Evolutionary conservation across 306 rosid genomes (phyloP).

Genomic region (Macrotyloma uniflorum): DNA sequence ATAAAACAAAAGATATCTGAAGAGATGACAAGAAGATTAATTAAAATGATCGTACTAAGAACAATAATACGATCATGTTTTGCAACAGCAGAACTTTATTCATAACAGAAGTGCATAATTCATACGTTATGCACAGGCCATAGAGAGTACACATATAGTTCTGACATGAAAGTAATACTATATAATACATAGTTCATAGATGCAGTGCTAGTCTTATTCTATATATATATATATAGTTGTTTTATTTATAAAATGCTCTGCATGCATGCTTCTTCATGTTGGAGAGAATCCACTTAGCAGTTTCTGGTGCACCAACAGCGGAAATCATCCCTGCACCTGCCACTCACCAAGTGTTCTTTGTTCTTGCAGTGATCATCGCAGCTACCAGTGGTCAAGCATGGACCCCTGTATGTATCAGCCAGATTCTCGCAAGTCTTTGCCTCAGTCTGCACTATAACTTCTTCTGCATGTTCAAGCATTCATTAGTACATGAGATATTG

Average conservation of each 20-base stretch:
- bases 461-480: not conserved
- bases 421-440: constrained; percentile 30
- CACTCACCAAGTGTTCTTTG: constrained; percentile 17
- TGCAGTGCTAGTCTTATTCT: not conserved
- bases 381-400: constrained; percentile 11
- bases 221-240: not conserved
- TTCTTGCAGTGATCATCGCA: constrained; percentile 35
- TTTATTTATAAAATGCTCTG: not conserved
- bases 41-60: not conserved
- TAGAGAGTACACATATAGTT: not conserved
- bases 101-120: constrained; percentile 18
- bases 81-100: not conserved
- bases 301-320: constrained; percentile 34
- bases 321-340: constrained; percentile 29
- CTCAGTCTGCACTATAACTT: constrained; percentile 25
- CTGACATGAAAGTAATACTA: not conserved
- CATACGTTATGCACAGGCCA: not conserved
- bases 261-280: not conserved
- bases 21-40: not conserved
- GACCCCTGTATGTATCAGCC: constrained; percentile 25
- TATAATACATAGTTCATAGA: not conserved
- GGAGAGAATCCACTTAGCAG: constrained; percentile 4
- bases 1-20: no score
- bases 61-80: not conserved
- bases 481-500: not conserved